Conservation (phyloP, 768 basidiomycete species). For the Tulasnella sp. region DNA sequence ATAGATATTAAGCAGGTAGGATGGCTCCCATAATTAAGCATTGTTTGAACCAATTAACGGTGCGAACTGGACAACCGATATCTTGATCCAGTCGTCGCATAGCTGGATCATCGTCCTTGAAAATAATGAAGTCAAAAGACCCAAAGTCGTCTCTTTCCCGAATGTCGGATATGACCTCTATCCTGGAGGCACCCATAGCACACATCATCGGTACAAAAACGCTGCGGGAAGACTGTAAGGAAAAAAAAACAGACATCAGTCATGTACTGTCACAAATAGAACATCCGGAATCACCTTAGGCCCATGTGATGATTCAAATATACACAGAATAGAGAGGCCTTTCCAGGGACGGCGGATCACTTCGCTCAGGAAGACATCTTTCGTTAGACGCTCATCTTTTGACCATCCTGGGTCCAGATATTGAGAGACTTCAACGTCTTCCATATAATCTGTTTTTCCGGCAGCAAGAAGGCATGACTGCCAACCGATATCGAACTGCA, state of each 20-base stretch:
- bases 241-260: too few relatives aligned
- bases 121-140: not conserved
- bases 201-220: conserved; percentile 5
- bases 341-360: conserved; percentile 4
- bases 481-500: conserved; percentile 12
- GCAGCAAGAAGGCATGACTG: conserved; percentile 11
- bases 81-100: not conserved
- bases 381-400: not conserved
- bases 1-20: too few relatives aligned
- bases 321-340: conserved; percentile 5
- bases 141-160: not conserved
- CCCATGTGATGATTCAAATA: not conserved
- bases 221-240: too few relatives aligned
- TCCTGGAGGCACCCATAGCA: not conserved
- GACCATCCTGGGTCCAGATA: conserved; percentile 2
- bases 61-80: not conserved
- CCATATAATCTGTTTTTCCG: conserved; percentile 6
- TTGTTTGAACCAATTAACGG: conserved; percentile 8
- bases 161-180: not conserved
- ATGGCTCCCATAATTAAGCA: conserved; percentile 9
- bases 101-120: not conserved
- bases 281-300: not conserved
- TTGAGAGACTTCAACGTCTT: conserved; percentile 9
- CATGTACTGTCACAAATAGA: too few relatives aligned
- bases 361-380: conserved; percentile 3